These are phyloP conservation scores for Apiotrichum siamense DNA, from an alignment of 1,284 basidiomycete species.

Conservation along the genomic window DNA sequence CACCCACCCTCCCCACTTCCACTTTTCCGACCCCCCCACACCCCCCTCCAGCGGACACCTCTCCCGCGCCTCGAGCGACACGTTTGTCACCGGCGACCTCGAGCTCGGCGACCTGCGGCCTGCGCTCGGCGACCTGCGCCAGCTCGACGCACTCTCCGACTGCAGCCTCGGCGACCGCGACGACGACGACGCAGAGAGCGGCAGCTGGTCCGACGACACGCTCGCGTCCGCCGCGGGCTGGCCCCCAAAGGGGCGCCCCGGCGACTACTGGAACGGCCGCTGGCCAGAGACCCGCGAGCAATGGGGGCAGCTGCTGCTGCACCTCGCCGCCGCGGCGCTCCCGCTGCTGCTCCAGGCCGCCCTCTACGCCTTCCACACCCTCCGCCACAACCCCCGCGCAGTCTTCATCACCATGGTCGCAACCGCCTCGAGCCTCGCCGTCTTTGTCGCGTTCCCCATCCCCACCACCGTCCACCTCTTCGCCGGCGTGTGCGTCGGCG, in stretches of 20 bases:
- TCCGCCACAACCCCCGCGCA: neutral
- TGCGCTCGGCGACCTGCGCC: no score
- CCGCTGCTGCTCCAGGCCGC: neutral
- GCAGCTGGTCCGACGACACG: neutral
- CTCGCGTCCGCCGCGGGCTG: neutral
- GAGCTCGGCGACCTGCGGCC: no score
- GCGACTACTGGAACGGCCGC: no score
- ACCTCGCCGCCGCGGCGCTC: no score
- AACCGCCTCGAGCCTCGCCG: neutral
- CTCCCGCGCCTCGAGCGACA: no score
- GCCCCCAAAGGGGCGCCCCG: neutral
- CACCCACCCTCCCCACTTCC: no score
- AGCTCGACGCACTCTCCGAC: neutral
- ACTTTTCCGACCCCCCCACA: no score
- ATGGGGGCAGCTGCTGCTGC: no score
- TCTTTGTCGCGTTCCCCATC: constrained; percentile 30
- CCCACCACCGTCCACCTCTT: constrained; percentile 33
- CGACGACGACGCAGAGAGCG: neutral
- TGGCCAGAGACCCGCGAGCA: no score
- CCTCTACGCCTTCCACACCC: neutral
- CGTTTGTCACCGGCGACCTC: no score
- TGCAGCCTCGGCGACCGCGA: neutral
- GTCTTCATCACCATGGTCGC: neutral
- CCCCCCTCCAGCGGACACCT: no score
- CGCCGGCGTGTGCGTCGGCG: constrained; percentile 10